These are phyloP conservation scores for Raphanus sativus DNA, from an alignment of 345 rosid genomes.

Conservation along the genomic window DNA sequence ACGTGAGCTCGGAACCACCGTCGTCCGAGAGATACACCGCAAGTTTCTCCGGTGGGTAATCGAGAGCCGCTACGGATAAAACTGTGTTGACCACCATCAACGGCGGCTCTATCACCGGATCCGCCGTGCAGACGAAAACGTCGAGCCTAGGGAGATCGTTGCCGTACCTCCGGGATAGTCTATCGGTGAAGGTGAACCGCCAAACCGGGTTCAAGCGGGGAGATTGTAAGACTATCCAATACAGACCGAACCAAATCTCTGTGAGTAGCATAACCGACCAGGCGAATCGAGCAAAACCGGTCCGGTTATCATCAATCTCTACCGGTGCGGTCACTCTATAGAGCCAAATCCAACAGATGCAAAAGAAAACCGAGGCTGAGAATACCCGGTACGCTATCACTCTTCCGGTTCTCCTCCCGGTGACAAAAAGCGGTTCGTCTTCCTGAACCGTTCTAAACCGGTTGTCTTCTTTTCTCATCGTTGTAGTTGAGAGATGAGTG, in stretches of 20 bases:
- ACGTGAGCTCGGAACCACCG: background rate
- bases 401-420: background rate
- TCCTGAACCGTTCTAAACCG: background rate
- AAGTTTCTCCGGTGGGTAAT: background rate
- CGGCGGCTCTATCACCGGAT: background rate
- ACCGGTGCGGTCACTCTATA: background rate
- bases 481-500: background rate
- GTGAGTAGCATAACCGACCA: background rate
- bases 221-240: background rate
- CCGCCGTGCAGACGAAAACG: background rate
- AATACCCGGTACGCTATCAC: background rate
- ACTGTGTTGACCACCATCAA: background rate
- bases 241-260: background rate
- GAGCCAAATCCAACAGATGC: background rate
- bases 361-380: background rate
- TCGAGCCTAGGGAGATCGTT: background rate
- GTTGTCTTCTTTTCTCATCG: background rate
- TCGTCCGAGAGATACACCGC: background rate
- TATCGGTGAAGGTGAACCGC: background rate
- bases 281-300: background rate
- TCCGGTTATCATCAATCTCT: background rate
- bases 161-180: background rate
- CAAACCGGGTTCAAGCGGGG: background rate
- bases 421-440: background rate
- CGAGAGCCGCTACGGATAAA: background rate